Evolutionary conservation across 192 early-diverging fungal species (phyloP).

Genomic region (Gigaspora rosea): DNA sequence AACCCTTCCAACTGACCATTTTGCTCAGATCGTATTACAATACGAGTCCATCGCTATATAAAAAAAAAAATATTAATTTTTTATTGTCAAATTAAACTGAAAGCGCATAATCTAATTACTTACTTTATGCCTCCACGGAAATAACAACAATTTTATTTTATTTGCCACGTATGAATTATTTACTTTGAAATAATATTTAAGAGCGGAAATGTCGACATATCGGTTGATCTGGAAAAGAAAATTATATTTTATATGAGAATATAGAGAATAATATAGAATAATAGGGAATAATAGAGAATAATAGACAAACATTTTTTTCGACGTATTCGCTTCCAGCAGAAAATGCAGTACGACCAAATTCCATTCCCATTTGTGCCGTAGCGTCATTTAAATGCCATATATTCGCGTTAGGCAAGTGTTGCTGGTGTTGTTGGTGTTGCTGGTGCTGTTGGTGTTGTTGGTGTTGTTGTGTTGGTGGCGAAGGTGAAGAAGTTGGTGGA

Average conservation of each 20-base stretch:
- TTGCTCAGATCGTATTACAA: slow-evolving; percentile 72
- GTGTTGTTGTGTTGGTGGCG: slow-evolving; percentile 36
- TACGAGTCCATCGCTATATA: slow-evolving; percentile 72
- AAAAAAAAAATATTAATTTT: not conserved
- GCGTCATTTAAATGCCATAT: slow-evolving; percentile 59
- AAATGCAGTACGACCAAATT: slow-evolving; percentile 85
- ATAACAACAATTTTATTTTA: slow-evolving; percentile 82
- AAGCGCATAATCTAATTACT: not conserved
- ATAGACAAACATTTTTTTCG: slow-evolving; percentile 79
- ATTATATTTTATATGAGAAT: not conserved
- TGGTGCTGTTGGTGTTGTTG: not conserved
- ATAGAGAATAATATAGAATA: not conserved
- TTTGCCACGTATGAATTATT: slow-evolving; percentile 91
- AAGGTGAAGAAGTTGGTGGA: slow-evolving; percentile 43
- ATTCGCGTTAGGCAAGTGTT: slow-evolving; percentile 21
- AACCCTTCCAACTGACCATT: slow-evolving; percentile 78
- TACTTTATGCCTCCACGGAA: slow-evolving; percentile 88
- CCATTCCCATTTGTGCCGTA: slow-evolving; percentile 91
- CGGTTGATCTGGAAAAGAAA: slow-evolving; percentile 61
- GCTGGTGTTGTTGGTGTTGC: slow-evolving; percentile 25
- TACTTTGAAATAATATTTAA: slow-evolving; percentile 95
- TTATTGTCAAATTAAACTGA: not conserved
- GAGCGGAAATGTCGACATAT: slow-evolving; percentile 82
- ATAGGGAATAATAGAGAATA: not conserved
- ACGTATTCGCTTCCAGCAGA: slow-evolving; percentile 82